Evolutionary conservation across 208 protist genomes (phyloP).

Genomic region (Acanthamoeba culbertsoni): DNA sequence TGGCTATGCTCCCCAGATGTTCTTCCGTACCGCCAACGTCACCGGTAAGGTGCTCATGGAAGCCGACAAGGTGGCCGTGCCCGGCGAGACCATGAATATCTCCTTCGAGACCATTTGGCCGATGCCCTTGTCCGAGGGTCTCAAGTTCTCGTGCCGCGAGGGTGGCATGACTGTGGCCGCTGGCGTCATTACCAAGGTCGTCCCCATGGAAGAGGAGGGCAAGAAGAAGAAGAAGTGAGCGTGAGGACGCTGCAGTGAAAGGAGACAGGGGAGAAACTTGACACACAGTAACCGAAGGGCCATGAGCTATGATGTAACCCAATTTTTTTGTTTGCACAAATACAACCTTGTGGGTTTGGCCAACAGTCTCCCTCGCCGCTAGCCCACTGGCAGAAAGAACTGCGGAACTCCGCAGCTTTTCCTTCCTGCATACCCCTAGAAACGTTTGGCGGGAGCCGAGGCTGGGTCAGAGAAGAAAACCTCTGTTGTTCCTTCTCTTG

Average conservation of each 20-base stretch:
- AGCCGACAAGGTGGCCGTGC: conserved; percentile 94
- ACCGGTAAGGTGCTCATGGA: conserved; percentile 95
- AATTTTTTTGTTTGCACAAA: background rate
- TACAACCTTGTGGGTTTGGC: background rate
- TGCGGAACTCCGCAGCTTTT: background rate
- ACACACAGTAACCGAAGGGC: no score
- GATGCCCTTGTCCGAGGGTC: conserved; percentile 92
- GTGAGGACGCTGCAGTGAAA: background rate
- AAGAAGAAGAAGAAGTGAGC: conserved; percentile 51
- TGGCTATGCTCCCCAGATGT: conserved; percentile 97
- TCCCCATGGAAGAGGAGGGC: conserved; percentile 24
- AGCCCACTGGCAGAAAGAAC: background rate
- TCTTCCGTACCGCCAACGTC: conserved; percentile 97
- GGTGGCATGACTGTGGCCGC: conserved; percentile 97
- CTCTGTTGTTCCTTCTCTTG: no score
- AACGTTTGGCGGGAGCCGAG: no score
- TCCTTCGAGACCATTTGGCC: conserved; percentile 92
- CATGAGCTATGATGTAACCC: no score
- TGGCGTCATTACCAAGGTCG: conserved; percentile 94
- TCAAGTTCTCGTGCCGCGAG: conserved; percentile 98
- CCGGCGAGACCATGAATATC: conserved; percentile 96
- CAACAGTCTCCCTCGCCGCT: background rate
- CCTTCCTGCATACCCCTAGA: background rate
- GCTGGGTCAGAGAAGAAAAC: no score
- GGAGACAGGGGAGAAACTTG: no score